Base-by-base conservation (phyloP, 108 stramenopile species). In the Pseudonitzschia pungens region DNA sequence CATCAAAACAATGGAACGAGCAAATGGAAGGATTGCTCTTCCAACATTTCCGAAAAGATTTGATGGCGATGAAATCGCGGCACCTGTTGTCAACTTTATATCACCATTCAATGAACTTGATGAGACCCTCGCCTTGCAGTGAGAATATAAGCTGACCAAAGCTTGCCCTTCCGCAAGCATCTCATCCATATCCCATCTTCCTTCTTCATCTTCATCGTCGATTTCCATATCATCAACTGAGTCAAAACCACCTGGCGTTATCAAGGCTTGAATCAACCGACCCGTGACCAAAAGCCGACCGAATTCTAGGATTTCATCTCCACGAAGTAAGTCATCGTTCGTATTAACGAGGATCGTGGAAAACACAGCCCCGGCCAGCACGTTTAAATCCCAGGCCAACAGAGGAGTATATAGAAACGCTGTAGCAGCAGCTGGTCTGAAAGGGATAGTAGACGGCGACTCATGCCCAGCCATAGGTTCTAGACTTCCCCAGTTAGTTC, bases 331-430 rank as follows among this genome's bases (percentile, higher is more conserved):
- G 18, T 72, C 71, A 59, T 70, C 57, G 22, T 73, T 44, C n/a
- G 64, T 36, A 67, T 84, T 81, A 4, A 79, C 74, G 43, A 93
- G 77, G 1, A 91, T 68, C 12, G 87, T 70, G 1, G 95, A 93
- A 74, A 96, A 89, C 15, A 93, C 51, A 10, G 91, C 92, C 21
- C 92, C 95, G 32, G 91, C 81, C 12, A 91, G 79, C 10, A 84
- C 89, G 68, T 81, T 91, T 56, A 96, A 73, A 71, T 96, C 95
- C 95, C 95, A 96, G n/a, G 90, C 83, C 26, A 96, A 80, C 16
- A 93, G 44, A 50, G 95, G 95, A 20, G 83, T 77, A 65, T 91
- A 92, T n/a, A 92, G 77, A 69, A 88, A 96, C 6, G 89, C 87
- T 40, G 73, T 81, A 20, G 92, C 92, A 2, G 92, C 83, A 24